These are phyloP conservation scores for Podila minutissima DNA, from an alignment of 192 early-diverging fungal species.

Conservation along the genomic window DNA sequence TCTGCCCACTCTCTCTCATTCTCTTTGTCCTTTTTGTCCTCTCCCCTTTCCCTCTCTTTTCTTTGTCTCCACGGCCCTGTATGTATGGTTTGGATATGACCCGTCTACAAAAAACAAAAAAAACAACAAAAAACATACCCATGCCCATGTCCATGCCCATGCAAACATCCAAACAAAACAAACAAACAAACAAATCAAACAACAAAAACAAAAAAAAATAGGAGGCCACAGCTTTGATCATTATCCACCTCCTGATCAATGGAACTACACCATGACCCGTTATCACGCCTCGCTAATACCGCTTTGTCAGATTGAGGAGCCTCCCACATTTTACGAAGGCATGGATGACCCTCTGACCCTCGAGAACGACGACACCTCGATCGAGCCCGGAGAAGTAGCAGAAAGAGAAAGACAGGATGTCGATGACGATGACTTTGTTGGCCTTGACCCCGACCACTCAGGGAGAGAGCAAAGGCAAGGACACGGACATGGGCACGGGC, in stretches of 20 bases:
- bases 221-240: slow-evolving; percentile 38
- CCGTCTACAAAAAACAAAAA: not conserved
- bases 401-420: not conserved
- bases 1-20: not conserved
- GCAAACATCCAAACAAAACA: not conserved
- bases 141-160: not conserved
- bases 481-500: slow-evolving; percentile 1
- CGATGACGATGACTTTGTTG: not conserved
- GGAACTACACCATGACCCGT: slow-evolving; percentile 49
- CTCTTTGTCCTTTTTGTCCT: not conserved
- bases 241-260: slow-evolving; percentile 50
- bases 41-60: slow-evolving; percentile 1
- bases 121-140: too few relatives aligned
- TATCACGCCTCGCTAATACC: slow-evolving; percentile 50
- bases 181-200: not conserved
- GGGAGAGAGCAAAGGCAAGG: slow-evolving; percentile 5
- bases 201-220: slow-evolving; percentile 30
- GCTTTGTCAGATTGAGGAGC: slow-evolving; percentile 44
- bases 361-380: not conserved
- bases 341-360: slow-evolving; percentile 23
- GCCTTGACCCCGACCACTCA: too few relatives aligned
- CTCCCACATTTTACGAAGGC: slow-evolving; percentile 38
- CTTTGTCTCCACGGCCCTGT: not conserved
- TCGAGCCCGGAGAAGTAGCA: not conserved
- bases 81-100: too few relatives aligned